These are phyloP conservation scores for Mortierella sp. DNA, from an alignment of 371 early-diverging fungal genomes.

Conservation along the genomic window DNA sequence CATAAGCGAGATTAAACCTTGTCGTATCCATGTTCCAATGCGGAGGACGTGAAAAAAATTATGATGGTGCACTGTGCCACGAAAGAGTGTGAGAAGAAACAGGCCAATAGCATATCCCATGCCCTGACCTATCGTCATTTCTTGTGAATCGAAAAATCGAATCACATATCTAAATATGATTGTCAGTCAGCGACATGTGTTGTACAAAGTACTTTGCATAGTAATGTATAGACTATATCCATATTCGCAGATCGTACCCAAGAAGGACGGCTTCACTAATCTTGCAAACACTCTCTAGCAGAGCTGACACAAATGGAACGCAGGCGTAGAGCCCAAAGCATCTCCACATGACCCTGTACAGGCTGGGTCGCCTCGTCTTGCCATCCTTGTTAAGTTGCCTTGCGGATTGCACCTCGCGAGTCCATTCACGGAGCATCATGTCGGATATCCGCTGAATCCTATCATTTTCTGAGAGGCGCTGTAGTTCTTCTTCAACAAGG, in stretches of 20 bases:
- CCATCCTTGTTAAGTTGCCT: slow-evolving; percentile 18
- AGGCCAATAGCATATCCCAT: slow-evolving; percentile 53
- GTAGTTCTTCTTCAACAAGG: slow-evolving; percentile 37
- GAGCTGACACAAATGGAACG: slow-evolving; percentile 30
- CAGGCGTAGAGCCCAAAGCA: slow-evolving; percentile 43
- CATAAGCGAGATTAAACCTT: slow-evolving; percentile 56
- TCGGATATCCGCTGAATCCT: slow-evolving; percentile 45
- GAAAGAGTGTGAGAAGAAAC: slow-evolving; percentile 47
- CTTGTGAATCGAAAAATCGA: slow-evolving; percentile 48
- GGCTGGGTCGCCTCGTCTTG: slow-evolving; percentile 37
- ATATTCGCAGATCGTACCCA: slow-evolving; percentile 26
- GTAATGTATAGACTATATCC: too few species aligned
- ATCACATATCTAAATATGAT: slow-evolving; percentile 42
- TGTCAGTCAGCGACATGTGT: too few species aligned
- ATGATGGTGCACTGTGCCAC: slow-evolving; percentile 57
- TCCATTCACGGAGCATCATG: slow-evolving; percentile 42
- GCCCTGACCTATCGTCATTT: slow-evolving; percentile 28
- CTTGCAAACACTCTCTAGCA: slow-evolving; percentile 48
- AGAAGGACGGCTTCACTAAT: slow-evolving; percentile 57
- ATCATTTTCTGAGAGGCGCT: slow-evolving; percentile 43
- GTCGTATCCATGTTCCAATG: slow-evolving; percentile 51
- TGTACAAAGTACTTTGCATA: slow-evolving; percentile 9
- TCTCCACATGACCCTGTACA: slow-evolving; percentile 46
- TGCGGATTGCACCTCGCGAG: slow-evolving; percentile 27
- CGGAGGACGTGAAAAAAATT: slow-evolving; percentile 58